A percentile compares a stretch with the other conserved stretches of the same genome.
phyloP scores from a whole-genome alignment of 805 yeast genomes.

The Wickerhamia fluorescens region DNA sequence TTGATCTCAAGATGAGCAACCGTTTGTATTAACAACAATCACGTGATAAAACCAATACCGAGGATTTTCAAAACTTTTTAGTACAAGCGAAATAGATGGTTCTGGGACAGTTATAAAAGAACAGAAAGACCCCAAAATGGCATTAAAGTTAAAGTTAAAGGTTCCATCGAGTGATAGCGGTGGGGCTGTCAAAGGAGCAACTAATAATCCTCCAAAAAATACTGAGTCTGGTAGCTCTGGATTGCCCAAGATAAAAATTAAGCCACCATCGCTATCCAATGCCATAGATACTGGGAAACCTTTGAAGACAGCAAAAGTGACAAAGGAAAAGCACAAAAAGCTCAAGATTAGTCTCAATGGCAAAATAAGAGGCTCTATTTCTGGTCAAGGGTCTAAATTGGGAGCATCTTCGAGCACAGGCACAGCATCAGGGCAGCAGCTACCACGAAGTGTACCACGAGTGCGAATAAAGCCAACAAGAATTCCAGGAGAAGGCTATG shows the following conservation, averaged over 20 bases:
- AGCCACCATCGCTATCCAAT: conserved; percentile 14
- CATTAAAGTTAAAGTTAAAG: conserved; percentile 12
- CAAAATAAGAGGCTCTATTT: conserved; percentile 2
- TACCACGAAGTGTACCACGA: conserved; percentile 30
- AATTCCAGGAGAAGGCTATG: conserved; percentile 92
- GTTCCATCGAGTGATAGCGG: conserved; percentile 5
- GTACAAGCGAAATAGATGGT: too few relatives aligned
- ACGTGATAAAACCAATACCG: too few relatives aligned
- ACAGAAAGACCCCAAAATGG: too few relatives aligned
- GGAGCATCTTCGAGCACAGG: conserved; percentile 1
- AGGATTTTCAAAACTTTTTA: too few relatives aligned
- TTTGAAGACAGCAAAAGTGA: conserved; percentile 2
- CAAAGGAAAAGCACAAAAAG: conserved; percentile 14
- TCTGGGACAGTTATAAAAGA: too few relatives aligned
- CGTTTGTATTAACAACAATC: too few relatives aligned
- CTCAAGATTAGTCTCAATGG: conserved; percentile 17
- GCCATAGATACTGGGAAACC: too few relatives aligned
- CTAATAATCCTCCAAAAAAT: neutral
- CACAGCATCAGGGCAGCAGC: conserved; percentile 3
- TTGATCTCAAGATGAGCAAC: too few relatives aligned
- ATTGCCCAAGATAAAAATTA: conserved; percentile 14
- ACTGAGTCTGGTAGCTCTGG: conserved; percentile 4
- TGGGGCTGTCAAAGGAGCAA: conserved; percentile 2
- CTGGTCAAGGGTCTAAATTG: conserved; percentile 1
- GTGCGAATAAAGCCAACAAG: conserved; percentile 50